Conservation (phyloP, 1,139 yeast species). For the Magnusiomyces suaveolens region DNA sequence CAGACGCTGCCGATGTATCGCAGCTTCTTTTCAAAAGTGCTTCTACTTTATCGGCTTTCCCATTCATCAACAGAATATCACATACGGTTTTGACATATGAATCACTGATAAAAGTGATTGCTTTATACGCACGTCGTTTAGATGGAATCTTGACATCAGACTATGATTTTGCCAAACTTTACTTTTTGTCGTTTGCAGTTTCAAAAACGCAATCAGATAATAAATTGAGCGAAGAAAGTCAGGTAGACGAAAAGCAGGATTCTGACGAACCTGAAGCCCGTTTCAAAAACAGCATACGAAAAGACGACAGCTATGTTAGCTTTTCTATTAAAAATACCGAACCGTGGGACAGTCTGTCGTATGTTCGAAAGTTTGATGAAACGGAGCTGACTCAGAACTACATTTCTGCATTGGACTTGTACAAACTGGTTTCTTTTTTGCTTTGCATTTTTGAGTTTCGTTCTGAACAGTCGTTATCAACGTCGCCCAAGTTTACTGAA, state of each 20-base stretch:
- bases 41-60: conserved; percentile 37
- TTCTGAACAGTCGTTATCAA: conserved; percentile 15
- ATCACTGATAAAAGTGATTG: conserved; percentile 38
- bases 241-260: no score
- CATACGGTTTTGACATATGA: conserved; percentile 34
- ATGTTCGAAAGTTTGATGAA: conserved; percentile 20
- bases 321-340: conserved; percentile 19
- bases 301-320: conserved; percentile 20
- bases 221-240: no score
- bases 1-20: conserved; percentile 24
- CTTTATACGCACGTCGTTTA: conserved; percentile 34
- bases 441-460: conserved; percentile 21
- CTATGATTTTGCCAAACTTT: conserved; percentile 31
- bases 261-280: no score
- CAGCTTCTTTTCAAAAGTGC: conserved; percentile 32
- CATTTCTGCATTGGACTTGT: conserved; percentile 22
- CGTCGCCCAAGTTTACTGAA: conserved; percentile 11
- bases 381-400: conserved; percentile 7
- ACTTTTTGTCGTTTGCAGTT: conserved; percentile 36
- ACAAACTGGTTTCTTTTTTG: conserved; percentile 22
- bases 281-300: no score
- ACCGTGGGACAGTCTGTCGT: conserved; percentile 27
- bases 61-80: conserved; percentile 32
- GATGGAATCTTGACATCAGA: conserved; percentile 29
- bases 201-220: conserved; percentile 15